Evolutionary conservation across 345 rosid species (phyloP), one percentile per base, ranked within the genome.

Genomic region (Murraya paniculata): DNA sequence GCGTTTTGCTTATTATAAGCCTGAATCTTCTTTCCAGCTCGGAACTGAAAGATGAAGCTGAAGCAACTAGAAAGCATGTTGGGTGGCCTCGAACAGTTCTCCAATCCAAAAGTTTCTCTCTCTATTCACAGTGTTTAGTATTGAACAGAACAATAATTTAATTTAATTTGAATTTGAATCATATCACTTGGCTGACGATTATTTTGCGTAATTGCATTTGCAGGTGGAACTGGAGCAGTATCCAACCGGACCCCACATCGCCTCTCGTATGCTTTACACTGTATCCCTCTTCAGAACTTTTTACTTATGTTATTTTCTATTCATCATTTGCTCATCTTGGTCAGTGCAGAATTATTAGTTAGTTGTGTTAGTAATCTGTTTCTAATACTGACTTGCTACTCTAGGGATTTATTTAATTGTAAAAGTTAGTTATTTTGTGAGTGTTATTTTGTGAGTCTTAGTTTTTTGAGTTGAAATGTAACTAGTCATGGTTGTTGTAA

Each of bases 211-310:
- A 62, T 33, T 67, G 89, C 88, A 30, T 59, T 33, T 67, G 89
- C 88, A 93, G 96, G 86, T 91, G 64, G 99, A 96, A 82, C 86
- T 96, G 64, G 99, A 96, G 78, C 99, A 96, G 85, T 96, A 96
- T 78, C 97, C 98, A 57, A 96, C 97, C 73, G 95, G 98, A 73
- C 89, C 97, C 66, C 97, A 96, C 87, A 94, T 96, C 81, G 98
- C 98, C 81, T 91, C 98, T 87, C 97, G 98, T 78, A 87, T 96
- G 91, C 92, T 96, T 33, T 93, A 81, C 89, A 93, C 92, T 55
- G 98, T 95, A 87, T 61, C 22, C 25, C 48, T 11, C 31, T 76
- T 62, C 36, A 58, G 67, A 72, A 45, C 50, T 4, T 36, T 30
- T 45, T 30, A 31, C 10, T 65, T 22, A 0, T 21, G 50, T 64